phyloP scores from a whole-genome alignment of 1,284 basidiomycete species.

The Retiboletus fuscus region DNA sequence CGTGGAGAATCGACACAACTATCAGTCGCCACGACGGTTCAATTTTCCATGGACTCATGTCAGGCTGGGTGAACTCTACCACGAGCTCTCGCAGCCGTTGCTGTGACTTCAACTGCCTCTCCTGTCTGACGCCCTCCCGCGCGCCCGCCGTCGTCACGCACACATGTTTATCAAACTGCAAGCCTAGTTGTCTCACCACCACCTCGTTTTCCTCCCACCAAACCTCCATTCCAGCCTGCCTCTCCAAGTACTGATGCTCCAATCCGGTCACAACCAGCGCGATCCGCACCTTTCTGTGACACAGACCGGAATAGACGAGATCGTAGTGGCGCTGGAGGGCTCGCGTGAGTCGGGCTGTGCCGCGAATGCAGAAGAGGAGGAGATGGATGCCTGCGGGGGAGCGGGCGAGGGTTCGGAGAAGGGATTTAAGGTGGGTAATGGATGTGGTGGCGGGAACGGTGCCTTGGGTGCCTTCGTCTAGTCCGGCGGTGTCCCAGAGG shows the following conservation, averaged over 20 bases:
- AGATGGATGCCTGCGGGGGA: conserved; percentile 18
- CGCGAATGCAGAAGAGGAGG: conserved; percentile 23
- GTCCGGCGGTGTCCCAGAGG: conserved; percentile 22
- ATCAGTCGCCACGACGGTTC: background rate
- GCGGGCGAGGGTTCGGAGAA: conserved; percentile 2
- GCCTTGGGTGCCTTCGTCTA: conserved; percentile 18
- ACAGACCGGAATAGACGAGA: conserved; percentile 27
- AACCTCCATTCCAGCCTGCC: background rate
- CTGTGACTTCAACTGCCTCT: background rate
- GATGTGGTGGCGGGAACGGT: conserved; percentile 6
- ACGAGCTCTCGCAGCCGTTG: background rate
- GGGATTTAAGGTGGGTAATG: background rate
- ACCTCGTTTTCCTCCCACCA: conserved; percentile 15
- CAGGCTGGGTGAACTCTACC: background rate
- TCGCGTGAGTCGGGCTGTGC: conserved; percentile 8
- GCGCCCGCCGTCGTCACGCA: conserved; percentile 17
- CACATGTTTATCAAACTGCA: conserved; percentile 10
- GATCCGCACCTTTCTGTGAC: conserved; percentile 24
- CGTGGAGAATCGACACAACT: background rate
- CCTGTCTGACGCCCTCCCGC: background rate
- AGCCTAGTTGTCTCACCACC: background rate
- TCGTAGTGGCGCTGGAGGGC: conserved; percentile 27
- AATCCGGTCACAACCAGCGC: conserved; percentile 18
- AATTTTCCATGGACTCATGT: conserved; percentile 5
- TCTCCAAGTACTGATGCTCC: conserved; percentile 4